Evolutionary conservation across 2,329 filamentous ascomycete genomes (phyloP).

Genomic region (Aspergillus brasiliensis): DNA sequence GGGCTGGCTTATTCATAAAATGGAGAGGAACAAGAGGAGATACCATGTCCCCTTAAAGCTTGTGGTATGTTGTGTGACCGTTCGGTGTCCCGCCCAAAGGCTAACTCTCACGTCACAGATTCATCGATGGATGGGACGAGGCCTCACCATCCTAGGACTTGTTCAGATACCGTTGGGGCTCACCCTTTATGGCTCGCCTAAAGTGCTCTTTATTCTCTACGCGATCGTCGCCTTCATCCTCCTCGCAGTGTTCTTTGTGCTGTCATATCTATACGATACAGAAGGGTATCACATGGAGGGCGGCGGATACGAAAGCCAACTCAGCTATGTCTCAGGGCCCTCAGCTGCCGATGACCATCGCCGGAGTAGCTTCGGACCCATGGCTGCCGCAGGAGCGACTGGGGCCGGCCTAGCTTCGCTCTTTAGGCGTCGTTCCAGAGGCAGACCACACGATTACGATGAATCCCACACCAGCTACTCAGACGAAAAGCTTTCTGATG

Average conservation of each 20-base stretch:
- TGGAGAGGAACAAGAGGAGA: slow-evolving; percentile 55
- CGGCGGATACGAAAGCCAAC: slow-evolving; percentile 57
- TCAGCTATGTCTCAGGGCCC: slow-evolving; percentile 57
- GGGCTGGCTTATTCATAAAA: slow-evolving; percentile 59
- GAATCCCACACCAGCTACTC: slow-evolving; percentile 60
- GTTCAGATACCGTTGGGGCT: slow-evolving; percentile 86
- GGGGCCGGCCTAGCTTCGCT: slow-evolving; percentile 62
- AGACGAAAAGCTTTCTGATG: slow-evolving; percentile 68
- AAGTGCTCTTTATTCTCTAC: slow-evolving; percentile 81
- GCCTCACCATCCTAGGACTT: slow-evolving; percentile 77
- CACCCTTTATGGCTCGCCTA: slow-evolving; percentile 88
- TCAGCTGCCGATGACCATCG: slow-evolving; percentile 51
- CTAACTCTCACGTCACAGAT: slow-evolving; percentile 59
- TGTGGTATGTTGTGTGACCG: slow-evolving; percentile 48
- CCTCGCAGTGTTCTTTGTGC: slow-evolving; percentile 74
- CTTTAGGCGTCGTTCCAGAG: slow-evolving; percentile 43
- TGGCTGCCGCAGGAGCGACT: slow-evolving; percentile 58
- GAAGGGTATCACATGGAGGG: slow-evolving; percentile 52
- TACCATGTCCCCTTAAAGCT: slow-evolving; percentile 60
- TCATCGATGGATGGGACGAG: slow-evolving; percentile 84
- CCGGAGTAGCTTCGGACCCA: slow-evolving; percentile 48
- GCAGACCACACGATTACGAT: slow-evolving; percentile 47
- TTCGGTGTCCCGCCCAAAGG: neutral
- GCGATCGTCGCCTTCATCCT: slow-evolving; percentile 75
- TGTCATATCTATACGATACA: slow-evolving; percentile 69